Conservation (phyloP, 129 eudicot species). For the Centella asiatica region DNA sequence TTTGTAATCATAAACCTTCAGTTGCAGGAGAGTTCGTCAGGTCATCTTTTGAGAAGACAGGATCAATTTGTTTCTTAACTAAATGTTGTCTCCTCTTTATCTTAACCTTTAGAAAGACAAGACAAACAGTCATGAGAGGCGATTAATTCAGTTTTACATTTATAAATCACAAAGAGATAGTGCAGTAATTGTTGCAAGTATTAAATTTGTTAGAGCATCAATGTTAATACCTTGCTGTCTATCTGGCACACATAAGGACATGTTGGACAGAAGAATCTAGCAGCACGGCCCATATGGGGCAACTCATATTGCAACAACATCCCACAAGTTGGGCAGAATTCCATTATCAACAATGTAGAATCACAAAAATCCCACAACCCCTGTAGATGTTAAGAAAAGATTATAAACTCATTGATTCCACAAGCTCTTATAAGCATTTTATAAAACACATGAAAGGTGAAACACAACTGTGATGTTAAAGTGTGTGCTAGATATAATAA, state of each 20-base stretch:
- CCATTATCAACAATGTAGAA: constrained; percentile 33
- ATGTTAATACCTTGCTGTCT: constrained; percentile 42
- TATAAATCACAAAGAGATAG: not conserved
- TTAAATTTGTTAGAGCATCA: too few relatives aligned
- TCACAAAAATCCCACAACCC: too few relatives aligned
- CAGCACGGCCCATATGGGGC: constrained; percentile 37
- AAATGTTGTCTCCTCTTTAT: constrained; percentile 51
- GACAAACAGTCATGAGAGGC: not conserved
- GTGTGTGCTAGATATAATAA: too few relatives aligned
- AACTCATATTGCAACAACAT: constrained; percentile 56
- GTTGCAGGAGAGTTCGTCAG: constrained; percentile 40
- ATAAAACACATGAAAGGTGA: too few relatives aligned
- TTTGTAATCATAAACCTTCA: constrained; percentile 31
- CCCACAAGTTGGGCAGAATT: constrained; percentile 77
- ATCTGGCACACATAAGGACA: constrained; percentile 64
- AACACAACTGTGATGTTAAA: too few relatives aligned
- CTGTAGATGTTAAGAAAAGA: not conserved
- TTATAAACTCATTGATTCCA: too few relatives aligned
- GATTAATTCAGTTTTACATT: not conserved
- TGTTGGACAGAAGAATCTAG: constrained; percentile 59
- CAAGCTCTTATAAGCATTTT: too few relatives aligned
- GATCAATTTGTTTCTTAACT: constrained; percentile 59
- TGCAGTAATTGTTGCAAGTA: not conserved
- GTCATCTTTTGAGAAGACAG: constrained; percentile 55
- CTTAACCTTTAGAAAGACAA: constrained; percentile 37